These are phyloP conservation scores for Rhodotorula taiwanensis DNA, from an alignment of 768 basidiomycete species.

Conservation along the genomic window DNA sequence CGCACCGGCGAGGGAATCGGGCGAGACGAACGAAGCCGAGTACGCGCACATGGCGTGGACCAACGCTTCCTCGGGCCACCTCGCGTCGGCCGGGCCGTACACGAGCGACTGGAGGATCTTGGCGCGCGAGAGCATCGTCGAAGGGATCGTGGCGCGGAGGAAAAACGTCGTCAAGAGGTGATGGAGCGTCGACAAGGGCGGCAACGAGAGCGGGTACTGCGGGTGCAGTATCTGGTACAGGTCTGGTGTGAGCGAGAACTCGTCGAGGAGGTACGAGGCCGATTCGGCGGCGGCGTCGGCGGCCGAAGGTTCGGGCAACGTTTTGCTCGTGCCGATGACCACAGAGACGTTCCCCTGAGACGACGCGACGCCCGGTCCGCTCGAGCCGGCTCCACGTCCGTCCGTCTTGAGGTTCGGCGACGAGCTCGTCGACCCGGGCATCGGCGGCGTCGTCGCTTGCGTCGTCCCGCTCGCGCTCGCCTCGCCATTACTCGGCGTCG, in stretches of 20 bases:
- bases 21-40: constrained; percentile 15
- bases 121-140: constrained; percentile 13
- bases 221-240: constrained; percentile 26
- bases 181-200: constrained; percentile 7
- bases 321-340: too few species aligned
- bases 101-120: constrained; percentile 2
- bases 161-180: constrained; percentile 33
- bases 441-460: too few species aligned
- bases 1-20: neutral
- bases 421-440: too few species aligned
- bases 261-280: constrained; percentile 11
- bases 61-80: constrained; percentile 28
- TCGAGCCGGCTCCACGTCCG: too few species aligned
- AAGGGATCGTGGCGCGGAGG: constrained; percentile 16
- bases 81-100: constrained; percentile 6
- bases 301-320: neutral
- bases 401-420: too few species aligned
- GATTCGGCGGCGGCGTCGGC: neutral
- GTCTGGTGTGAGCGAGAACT: constrained; percentile 16
- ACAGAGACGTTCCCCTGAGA: too few species aligned
- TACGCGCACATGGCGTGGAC: constrained; percentile 33
- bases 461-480: too few species aligned
- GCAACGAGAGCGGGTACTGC: constrained; percentile 23
- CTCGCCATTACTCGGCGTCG: too few species aligned
- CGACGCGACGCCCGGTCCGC: too few species aligned